Conservation (phyloP, 1,284 basidiomycete species). For the Cutaneotrichosporon sp. region DNA sequence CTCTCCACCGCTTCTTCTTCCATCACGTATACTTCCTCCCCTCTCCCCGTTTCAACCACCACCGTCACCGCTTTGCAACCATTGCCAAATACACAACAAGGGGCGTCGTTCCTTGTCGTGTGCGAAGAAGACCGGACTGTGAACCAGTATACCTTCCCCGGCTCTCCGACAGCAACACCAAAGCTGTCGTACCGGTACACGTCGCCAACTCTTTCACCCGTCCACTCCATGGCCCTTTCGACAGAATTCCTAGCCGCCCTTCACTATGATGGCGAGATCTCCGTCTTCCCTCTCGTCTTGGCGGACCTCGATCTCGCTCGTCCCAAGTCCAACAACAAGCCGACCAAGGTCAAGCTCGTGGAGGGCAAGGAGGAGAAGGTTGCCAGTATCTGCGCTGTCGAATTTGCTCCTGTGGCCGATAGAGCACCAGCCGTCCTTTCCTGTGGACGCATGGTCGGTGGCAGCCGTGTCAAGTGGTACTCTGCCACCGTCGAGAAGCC, state of each 20-base stretch:
- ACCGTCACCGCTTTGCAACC: conserved; percentile 38
- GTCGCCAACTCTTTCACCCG: conserved; percentile 59
- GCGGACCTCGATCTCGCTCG: conserved; percentile 50
- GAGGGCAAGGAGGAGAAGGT: conserved; percentile 42
- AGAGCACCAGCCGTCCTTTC: conserved; percentile 55
- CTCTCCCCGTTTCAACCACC: conserved; percentile 44
- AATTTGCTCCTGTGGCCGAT: conserved; percentile 48
- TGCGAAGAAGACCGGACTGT: conserved; percentile 71
- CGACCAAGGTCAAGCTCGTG: conserved; percentile 35
- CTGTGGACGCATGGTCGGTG: conserved; percentile 61
- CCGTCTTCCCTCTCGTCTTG: conserved; percentile 58
- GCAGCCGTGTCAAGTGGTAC: conserved; percentile 64
- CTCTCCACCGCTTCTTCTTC: conserved; percentile 29
- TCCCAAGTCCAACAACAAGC: conserved; percentile 38
- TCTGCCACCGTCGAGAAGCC: conserved; percentile 57
- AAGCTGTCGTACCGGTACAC: conserved; percentile 55
- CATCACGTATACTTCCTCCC: conserved; percentile 30
- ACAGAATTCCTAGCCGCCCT: conserved; percentile 56
- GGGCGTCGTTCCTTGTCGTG: conserved; percentile 58
- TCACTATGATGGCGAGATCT: conserved; percentile 63
- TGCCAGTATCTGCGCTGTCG: conserved; percentile 27
- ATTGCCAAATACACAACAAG: conserved; percentile 32
- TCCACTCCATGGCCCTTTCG: conserved; percentile 56
- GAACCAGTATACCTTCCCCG: conserved; percentile 53
- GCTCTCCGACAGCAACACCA: conserved; percentile 55